Conservation (phyloP, 2,329 filamentous ascomycete species). For the Herpotrichia juniperi region DNA sequence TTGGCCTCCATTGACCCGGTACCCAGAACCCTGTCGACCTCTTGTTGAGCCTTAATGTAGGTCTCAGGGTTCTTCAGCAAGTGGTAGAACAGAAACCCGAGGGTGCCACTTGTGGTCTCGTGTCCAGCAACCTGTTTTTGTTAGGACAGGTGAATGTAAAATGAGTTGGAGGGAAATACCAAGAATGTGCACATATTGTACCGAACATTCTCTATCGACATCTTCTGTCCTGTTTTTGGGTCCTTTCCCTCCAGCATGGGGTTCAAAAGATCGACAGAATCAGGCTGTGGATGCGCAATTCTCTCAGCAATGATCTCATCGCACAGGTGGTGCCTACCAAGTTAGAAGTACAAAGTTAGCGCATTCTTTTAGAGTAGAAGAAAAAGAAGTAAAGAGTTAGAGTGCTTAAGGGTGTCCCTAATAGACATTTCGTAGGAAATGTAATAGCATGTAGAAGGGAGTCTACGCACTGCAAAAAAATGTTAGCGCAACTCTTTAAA, state of each 20-base stretch:
- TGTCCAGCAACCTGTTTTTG: conserved; percentile 45
- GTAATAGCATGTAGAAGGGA: too few species aligned
- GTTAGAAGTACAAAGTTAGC: too few species aligned
- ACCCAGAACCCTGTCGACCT: conserved; percentile 59
- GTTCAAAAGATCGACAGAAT: conserved; percentile 70
- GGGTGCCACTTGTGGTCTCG: conserved; percentile 24
- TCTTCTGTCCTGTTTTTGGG: conserved; percentile 68
- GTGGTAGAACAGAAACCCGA: conserved; percentile 52
- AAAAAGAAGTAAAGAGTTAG: too few species aligned
- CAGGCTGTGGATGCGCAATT: conserved; percentile 57
- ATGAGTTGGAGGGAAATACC: conserved; percentile 2
- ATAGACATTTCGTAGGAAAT: too few species aligned
- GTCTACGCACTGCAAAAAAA: too few species aligned
- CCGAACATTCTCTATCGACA: conserved; percentile 67
- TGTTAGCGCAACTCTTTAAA: too few species aligned
- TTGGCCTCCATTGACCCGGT: conserved; percentile 47
- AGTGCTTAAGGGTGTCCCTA: too few species aligned
- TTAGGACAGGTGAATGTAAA: background rate
- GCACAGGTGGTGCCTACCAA: conserved; percentile 19
- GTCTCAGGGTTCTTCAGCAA: conserved; percentile 56
- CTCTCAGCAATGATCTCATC: conserved; percentile 65
- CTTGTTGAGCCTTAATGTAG: conserved; percentile 53
- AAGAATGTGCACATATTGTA: conserved; percentile 77
- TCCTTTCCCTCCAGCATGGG: conserved; percentile 74
- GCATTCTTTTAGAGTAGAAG: too few species aligned